Percentiles rank a stretch among this genome's conserved stretches.
Evolutionary conservation across 768 basidiomycete genomes (phyloP).

Genomic region (Chlorophyllum brunneum): DNA sequence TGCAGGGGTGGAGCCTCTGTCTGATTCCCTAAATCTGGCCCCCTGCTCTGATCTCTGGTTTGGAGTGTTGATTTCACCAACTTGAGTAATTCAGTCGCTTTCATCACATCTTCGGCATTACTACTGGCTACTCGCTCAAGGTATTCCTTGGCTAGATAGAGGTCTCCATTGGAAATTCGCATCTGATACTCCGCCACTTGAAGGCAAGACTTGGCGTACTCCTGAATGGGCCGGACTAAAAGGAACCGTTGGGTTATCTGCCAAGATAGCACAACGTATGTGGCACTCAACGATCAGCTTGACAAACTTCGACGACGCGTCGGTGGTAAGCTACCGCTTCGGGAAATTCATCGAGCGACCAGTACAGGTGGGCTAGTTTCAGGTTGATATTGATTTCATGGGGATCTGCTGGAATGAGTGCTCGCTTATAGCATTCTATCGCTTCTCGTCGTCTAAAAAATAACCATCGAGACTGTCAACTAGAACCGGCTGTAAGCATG

Average conservation of each 20-base stretch:
- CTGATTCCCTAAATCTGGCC: conserved; percentile 12
- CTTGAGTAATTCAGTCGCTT: conserved; percentile 71
- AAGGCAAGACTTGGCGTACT: conserved; percentile 81
- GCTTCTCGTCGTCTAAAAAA: conserved; percentile 74
- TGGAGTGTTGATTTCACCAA: conserved; percentile 39
- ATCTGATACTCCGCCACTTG: conserved; percentile 82
- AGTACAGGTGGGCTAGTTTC: conserved; percentile 71
- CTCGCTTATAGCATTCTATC: conserved; percentile 87
- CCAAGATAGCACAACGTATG: conserved; percentile 18
- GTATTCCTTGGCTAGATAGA: conserved; percentile 69
- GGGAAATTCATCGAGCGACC: conserved; percentile 57
- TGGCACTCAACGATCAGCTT: conserved; percentile 49
- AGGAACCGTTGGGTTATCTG: conserved; percentile 22
- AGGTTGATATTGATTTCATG: conserved; percentile 70
- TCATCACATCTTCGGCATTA: conserved; percentile 78
- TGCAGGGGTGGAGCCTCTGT: background rate
- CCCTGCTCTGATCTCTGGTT: conserved; percentile 19
- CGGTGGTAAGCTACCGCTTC: conserved; percentile 80
- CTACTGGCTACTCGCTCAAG: conserved; percentile 71
- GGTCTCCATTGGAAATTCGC: conserved; percentile 54
- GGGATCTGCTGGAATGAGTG: conserved; percentile 76
- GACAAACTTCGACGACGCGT: conserved; percentile 71
- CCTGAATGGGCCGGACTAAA: conserved; percentile 64
- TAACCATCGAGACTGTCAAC: background rate
- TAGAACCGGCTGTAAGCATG: background rate